A percentile compares a stretch with the other conserved stretches of the same genome.
Conservation (phyloP, 208 protist genomes). For the Trypanosoma mega region DNA sequence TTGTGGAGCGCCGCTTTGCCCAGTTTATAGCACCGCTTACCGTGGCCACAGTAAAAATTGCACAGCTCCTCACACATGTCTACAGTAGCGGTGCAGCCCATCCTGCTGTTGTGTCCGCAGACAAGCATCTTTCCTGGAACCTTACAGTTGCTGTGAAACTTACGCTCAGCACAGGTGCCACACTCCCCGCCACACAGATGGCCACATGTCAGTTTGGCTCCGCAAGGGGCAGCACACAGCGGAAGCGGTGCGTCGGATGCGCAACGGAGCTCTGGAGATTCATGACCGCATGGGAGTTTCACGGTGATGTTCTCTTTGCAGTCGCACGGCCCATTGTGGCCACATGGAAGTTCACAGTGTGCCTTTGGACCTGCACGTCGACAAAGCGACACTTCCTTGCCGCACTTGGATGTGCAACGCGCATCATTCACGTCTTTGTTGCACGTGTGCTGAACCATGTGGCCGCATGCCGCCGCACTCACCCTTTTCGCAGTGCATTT, state of each 20-base stretch:
- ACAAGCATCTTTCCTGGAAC: constrained; percentile 3
- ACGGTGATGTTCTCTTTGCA: not conserved
- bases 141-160: constrained; percentile 4
- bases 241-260: not conserved
- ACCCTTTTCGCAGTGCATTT: not conserved
- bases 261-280: not conserved
- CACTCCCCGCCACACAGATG: constrained; percentile 20
- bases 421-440: not conserved
- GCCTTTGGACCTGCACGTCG: not conserved
- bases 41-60: constrained; percentile 7
- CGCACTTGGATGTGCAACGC: not conserved
- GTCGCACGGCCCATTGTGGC: constrained; percentile 3
- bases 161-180: not conserved
- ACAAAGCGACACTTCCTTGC: constrained; percentile 3
- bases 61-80: constrained; percentile 10
- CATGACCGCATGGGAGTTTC: constrained; percentile 6
- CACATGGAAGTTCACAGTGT: constrained; percentile 1
- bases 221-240: not conserved
- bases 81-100: not conserved
- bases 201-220: constrained; percentile 5
- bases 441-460: constrained; percentile 1
- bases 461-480: not conserved
- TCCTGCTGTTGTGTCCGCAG: constrained; percentile 18
- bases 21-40: not conserved
- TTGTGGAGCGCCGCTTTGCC: not conserved